phyloP scores from a whole-genome alignment of 2,329 filamentous ascomycete species.

The Fusarium vanettenii region DNA sequence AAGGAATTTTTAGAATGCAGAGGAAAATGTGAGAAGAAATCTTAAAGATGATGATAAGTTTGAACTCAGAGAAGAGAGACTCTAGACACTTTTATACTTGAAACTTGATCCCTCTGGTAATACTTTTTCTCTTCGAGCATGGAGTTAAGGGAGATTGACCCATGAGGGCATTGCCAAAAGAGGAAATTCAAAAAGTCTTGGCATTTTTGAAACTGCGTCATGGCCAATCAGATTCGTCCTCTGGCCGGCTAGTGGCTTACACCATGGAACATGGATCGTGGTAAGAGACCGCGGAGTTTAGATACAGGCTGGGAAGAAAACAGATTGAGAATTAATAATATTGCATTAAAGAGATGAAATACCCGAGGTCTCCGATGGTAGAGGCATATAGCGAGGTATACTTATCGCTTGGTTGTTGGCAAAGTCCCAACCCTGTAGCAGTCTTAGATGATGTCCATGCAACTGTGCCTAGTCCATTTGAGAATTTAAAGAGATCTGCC shows the following conservation, averaged over 20 bases:
- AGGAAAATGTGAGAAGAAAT: not conserved
- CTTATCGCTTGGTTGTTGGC: not conserved
- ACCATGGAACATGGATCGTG: too few species aligned
- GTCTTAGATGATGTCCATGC: not conserved
- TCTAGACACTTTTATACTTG: slow-evolving; percentile 2
- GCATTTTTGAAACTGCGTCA: slow-evolving; percentile 15
- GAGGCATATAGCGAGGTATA: not conserved
- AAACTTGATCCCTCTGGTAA: not conserved
- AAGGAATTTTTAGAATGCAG: not conserved
- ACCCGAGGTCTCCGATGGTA: not conserved
- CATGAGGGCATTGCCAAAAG: not conserved
- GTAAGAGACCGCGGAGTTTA: not conserved
- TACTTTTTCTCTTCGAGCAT: not conserved
- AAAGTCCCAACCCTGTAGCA: not conserved
- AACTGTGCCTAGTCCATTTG: not conserved
- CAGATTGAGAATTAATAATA: not conserved
- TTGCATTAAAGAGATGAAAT: not conserved
- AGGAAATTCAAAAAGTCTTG: slow-evolving; percentile 36
- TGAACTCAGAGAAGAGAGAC: not conserved
- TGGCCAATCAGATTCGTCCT: slow-evolving; percentile 16
- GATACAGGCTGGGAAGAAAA: not conserved
- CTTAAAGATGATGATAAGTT: too few species aligned
- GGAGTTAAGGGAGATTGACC: not conserved
- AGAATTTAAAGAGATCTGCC: not conserved
- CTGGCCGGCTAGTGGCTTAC: not conserved